Evolutionary conservation across 352 stramenopile species (phyloP).

Genomic region (Proteromonas lacertae): DNA sequence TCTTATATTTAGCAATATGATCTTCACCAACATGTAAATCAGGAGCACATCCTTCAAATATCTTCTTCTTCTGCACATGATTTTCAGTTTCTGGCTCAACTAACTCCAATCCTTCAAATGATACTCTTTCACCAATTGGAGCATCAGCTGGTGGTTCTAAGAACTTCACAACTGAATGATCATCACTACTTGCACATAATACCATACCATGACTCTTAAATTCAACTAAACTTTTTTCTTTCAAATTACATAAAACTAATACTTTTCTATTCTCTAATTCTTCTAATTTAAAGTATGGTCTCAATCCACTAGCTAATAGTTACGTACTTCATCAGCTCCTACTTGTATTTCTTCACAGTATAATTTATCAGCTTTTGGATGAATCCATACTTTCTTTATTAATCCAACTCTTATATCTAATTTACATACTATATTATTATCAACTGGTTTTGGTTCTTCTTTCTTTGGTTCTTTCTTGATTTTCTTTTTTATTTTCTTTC

Average conservation of each 20-base stretch:
- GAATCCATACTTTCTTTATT: no score
- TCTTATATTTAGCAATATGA: not conserved
- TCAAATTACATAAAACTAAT: constrained; percentile 87
- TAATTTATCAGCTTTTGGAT: no score
- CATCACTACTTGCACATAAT: constrained; percentile 15
- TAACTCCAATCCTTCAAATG: constrained; percentile 17
- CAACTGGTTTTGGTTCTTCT: no score
- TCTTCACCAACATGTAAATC: not conserved
- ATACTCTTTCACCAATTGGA: constrained; percentile 49
- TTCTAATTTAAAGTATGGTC: constrained; percentile 60
- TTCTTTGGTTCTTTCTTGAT: no score
- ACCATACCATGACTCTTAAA: constrained; percentile 49
- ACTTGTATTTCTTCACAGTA: no score
- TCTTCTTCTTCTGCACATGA: constrained; percentile 43
- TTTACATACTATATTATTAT: no score
- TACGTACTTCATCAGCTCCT: no score
- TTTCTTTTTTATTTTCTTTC: no score
- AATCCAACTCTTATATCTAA: no score
- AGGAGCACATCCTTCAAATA: constrained; percentile 22
- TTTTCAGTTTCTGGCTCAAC: constrained; percentile 14
- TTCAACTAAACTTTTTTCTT: constrained; percentile 71
- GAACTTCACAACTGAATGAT: constrained; percentile 41
- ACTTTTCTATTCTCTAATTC: constrained; percentile 78
- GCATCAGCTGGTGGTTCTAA: constrained; percentile 46
- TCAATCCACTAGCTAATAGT: constrained; percentile 66